A percentile compares a stretch with the other conserved stretches of the same genome.
phyloP scores from a whole-genome alignment of 2,329 filamentous ascomycete genomes.

The Pseudogymnoascus sp. region DNA sequence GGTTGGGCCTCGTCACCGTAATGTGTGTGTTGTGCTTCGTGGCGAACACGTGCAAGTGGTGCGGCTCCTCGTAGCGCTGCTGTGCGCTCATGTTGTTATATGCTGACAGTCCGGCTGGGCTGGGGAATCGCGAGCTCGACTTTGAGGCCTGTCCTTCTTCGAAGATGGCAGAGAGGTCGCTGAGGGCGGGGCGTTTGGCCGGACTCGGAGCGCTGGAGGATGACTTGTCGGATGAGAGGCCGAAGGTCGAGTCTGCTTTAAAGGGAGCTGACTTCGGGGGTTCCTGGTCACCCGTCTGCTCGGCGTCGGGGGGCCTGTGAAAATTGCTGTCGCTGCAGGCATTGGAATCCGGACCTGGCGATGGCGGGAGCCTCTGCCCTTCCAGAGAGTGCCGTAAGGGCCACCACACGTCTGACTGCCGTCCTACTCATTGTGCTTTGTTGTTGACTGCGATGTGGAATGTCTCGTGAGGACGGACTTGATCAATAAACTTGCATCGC shows the following conservation, averaged over 20 bases:
- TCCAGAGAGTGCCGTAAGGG: slow-evolving; percentile 21
- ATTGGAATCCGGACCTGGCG: slow-evolving; percentile 15
- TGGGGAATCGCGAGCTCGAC: slow-evolving; percentile 1
- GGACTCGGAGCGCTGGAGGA: not conserved
- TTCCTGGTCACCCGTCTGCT: not conserved
- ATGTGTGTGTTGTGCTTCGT: slow-evolving; percentile 95
- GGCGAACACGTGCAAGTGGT: slow-evolving; percentile 80
- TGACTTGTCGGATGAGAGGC: not conserved
- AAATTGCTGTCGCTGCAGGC: slow-evolving; percentile 14
- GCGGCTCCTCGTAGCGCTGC: slow-evolving; percentile 50
- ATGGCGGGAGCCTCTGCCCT: slow-evolving; percentile 14
- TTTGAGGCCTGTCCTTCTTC: slow-evolving; percentile 6
- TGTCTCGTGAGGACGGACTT: slow-evolving; percentile 8
- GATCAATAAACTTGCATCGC: slow-evolving; percentile 15
- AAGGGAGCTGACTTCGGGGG: not conserved
- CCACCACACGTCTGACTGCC: slow-evolving; percentile 24
- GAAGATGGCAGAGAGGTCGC: slow-evolving; percentile 3
- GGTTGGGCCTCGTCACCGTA: slow-evolving; percentile 77
- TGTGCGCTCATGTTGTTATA: not conserved
- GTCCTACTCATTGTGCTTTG: slow-evolving; percentile 25
- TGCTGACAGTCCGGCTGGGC: slow-evolving; percentile 14
- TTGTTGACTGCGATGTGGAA: slow-evolving; percentile 10
- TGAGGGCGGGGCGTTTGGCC: not conserved
- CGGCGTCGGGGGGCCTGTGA: not conserved
- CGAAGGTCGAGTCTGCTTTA: not conserved